Base-by-base conservation (phyloP, 106 monocot genomes). In the Dendrobium officinale region DNA sequence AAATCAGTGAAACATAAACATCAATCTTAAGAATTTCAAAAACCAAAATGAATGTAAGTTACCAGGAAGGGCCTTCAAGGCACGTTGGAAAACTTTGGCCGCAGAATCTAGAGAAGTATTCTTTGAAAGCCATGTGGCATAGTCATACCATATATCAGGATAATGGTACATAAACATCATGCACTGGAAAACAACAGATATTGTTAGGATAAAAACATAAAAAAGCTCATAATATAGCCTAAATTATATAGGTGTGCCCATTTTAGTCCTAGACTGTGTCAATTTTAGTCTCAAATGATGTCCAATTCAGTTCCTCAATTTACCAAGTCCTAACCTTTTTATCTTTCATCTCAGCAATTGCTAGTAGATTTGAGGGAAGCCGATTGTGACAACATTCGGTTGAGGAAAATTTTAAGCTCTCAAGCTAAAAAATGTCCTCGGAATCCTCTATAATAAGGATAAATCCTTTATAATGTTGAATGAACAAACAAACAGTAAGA, bases 81-180 rank as follows among this genome's bases (percentile, higher is more conserved):
- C 91, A 20, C 98, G 91, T 83, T 95, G 94, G 87, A 88, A 92
- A 70, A 91, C 73, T 87, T 98, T 95, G 27, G 85, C 77, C 33
- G 98, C 89, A 49, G 94, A 92, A 88, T 98, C 98, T 41, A 91
- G 73, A 80, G 91, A 91, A 79, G 89, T 91, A 93, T 77, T 95
- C 81, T 86, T 98, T 47, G 89, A 85, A 80, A 90, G 92, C 98
- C 98, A 98, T 64, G 82, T 93, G 9, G 95, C 98, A 86, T 95
- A 98, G 61, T 95, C 95, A 88, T 92, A 95, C 98, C 98, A 98
- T 86, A 98, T 82, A 86, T 98, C 98, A 87, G 98, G 95, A 82
- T 95, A 91, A 80, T 98, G 95, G 80, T 93, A 95, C 55, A 98
- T 77, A 81, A 91, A 92, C 94, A 98, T 90, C 56, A 98, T 87